These are phyloP conservation scores for Kwoniella shivajii DNA, from an alignment of 1,284 basidiomycete genomes.

Conservation along the genomic window DNA sequence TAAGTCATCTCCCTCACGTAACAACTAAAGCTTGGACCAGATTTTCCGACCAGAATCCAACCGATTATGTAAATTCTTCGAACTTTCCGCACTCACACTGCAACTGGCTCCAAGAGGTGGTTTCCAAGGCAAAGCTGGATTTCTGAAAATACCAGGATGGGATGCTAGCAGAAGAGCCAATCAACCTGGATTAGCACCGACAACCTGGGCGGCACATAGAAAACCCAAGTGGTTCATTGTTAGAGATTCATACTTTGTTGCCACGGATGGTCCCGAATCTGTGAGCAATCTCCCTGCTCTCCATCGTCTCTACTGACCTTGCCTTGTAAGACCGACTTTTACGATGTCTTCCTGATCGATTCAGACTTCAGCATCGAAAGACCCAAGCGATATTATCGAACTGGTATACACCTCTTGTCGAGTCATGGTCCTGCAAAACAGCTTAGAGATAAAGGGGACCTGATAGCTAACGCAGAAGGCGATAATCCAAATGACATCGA, in stretches of 20 bases:
- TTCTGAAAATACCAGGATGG: conserved; percentile 61
- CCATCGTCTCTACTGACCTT: background rate
- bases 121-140: conserved; percentile 80
- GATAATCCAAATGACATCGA: conserved; percentile 29
- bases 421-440: conserved; percentile 21
- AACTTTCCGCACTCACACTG: conserved; percentile 87
- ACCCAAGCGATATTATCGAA: conserved; percentile 52
- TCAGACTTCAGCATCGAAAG: conserved; percentile 81
- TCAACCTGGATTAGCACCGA: conserved; percentile 52
- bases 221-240: conserved; percentile 90
- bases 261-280: conserved; percentile 83
- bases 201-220: conserved; percentile 67
- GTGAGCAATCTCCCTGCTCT: conserved; percentile 54
- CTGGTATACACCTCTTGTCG: conserved; percentile 44
- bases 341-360: conserved; percentile 95
- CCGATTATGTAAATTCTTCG: conserved; percentile 89
- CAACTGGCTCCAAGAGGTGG: conserved; percentile 81
- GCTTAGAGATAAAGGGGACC: conserved; percentile 17
- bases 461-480: conserved; percentile 4
- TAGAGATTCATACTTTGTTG: conserved; percentile 88
- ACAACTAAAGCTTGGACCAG: conserved; percentile 55
- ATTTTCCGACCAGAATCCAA: conserved; percentile 97
- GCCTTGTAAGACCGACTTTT: conserved; percentile 64
- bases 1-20: conserved; percentile 55
- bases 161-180: conserved; percentile 57